Percentiles rank a stretch among this genome's conserved stretches.
These are phyloP conservation scores for Bauhinia variegata DNA, from an alignment of 306 rosid genomes.

Conservation along the genomic window DNA sequence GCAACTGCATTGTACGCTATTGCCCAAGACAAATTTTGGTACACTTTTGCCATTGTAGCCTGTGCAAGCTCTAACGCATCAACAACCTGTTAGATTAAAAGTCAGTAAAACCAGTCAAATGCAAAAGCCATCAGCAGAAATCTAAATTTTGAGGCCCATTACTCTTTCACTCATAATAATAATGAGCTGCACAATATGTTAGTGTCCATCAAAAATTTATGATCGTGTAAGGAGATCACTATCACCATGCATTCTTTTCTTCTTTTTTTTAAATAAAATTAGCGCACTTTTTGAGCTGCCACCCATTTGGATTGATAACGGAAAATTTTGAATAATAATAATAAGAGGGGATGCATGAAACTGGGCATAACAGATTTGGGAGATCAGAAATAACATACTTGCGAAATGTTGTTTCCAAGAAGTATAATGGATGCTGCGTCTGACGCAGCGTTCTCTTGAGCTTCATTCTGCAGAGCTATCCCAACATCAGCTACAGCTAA, in stretches of 20 bases:
- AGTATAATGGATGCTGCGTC: constrained; percentile 95
- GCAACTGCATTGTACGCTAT: constrained; percentile 81
- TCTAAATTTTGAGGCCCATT: neutral
- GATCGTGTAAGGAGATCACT: neutral
- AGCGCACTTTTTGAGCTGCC: neutral
- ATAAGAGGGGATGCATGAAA: constrained; percentile 13
- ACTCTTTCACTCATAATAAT: too few relatives aligned
- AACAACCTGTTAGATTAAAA: constrained; percentile 63
- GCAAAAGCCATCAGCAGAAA: constrained; percentile 31
- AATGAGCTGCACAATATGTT: neutral
- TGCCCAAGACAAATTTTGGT: constrained; percentile 95
- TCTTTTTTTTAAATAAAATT: neutral
- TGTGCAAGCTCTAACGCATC: constrained; percentile 91
- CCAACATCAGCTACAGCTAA: constrained; percentile 96
- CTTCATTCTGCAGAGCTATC: constrained; percentile 85
- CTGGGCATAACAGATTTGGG: constrained; percentile 23
- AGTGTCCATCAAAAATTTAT: constrained; percentile 3
- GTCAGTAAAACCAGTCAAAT: constrained; percentile 16
- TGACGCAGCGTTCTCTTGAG: constrained; percentile 96
- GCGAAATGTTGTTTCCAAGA: constrained; percentile 90
- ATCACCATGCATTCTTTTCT: neutral
- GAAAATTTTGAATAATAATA: neutral
- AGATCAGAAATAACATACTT: constrained; percentile 55
- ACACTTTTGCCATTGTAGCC: constrained; percentile 90
- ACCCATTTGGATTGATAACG: neutral